Conservation (phyloP, 805 yeast species). For the Zygotorulaspora florentina region DNA sequence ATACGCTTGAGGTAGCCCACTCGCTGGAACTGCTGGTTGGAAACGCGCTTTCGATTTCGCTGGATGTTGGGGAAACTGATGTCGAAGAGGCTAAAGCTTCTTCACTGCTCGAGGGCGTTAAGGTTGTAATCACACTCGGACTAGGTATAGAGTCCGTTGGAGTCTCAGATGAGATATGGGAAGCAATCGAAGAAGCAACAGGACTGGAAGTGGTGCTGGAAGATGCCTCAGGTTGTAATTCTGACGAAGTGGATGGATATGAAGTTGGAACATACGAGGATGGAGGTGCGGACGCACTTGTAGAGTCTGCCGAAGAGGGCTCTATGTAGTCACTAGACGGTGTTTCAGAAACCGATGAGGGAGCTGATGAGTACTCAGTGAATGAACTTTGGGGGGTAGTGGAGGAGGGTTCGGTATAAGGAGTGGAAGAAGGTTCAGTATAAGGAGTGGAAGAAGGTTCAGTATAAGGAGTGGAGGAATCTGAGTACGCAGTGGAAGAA, state of each 20-base stretch:
- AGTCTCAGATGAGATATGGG: constrained; percentile 10
- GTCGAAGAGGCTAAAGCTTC: neutral
- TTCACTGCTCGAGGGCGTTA: neutral
- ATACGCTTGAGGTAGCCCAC: constrained; percentile 10
- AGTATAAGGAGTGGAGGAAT: too few species aligned
- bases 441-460: neutral
- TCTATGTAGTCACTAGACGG: neutral
- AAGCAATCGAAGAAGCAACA: constrained; percentile 7
- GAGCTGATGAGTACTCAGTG: neutral
- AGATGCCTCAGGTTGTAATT: neutral
- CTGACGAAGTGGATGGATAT: neutral
- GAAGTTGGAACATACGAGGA: constrained; percentile 3
- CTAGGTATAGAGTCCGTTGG: neutral
- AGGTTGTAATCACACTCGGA: neutral
- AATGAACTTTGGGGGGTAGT: neutral
- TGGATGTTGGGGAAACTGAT: neutral
- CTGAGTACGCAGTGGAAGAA: neutral
- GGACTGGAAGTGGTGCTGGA: constrained; percentile 15
- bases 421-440: neutral
- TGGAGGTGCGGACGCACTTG: neutral
- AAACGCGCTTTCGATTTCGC: neutral
- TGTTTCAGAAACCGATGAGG: neutral
- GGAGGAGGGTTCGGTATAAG: neutral
- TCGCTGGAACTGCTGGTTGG: constrained; percentile 3
- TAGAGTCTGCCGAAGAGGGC: neutral